phyloP scores from a whole-genome alignment of 2,329 filamentous ascomycete species.

The Cladophialophora psammophila region DNA sequence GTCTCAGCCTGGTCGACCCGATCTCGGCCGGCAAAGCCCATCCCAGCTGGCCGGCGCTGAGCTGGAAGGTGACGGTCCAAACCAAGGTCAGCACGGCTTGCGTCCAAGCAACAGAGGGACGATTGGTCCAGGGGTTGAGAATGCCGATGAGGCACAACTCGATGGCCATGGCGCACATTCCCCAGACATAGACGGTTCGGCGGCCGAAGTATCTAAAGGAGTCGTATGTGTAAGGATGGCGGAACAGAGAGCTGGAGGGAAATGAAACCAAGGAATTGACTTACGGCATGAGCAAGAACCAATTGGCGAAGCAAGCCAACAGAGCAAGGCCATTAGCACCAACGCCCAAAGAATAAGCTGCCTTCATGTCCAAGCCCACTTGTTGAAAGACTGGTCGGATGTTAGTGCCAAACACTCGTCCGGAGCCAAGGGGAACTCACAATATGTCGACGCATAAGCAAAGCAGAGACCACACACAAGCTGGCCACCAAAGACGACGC shows the following conservation, averaged over 20 bases:
- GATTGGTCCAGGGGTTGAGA: conserved; percentile 25
- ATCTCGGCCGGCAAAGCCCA: conserved; percentile 62
- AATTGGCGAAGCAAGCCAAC: conserved; percentile 65
- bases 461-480: conserved; percentile 69
- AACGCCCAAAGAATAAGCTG: conserved; percentile 54
- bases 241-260: background rate
- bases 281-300: conserved; percentile 49
- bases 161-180: conserved; percentile 43
- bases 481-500: conserved; percentile 66
- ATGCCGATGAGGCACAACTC: conserved; percentile 44
- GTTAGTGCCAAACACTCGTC: conserved; percentile 55
- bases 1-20: conserved; percentile 61
- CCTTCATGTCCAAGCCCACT: conserved; percentile 45
- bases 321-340: conserved; percentile 65
- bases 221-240: conserved; percentile 53
- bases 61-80: conserved; percentile 63
- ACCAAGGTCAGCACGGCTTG: conserved; percentile 58
- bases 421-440: conserved; percentile 45
- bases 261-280: background rate
- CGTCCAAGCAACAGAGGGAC: conserved; percentile 45
- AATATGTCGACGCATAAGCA: conserved; percentile 69
- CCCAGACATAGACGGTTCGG: conserved; percentile 49
- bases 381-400: conserved; percentile 47
- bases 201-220: conserved; percentile 66
- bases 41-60: conserved; percentile 61